phyloP scores from a whole-genome alignment of 495 filamentous ascomycete genomes.

The Podospora sp. region DNA sequence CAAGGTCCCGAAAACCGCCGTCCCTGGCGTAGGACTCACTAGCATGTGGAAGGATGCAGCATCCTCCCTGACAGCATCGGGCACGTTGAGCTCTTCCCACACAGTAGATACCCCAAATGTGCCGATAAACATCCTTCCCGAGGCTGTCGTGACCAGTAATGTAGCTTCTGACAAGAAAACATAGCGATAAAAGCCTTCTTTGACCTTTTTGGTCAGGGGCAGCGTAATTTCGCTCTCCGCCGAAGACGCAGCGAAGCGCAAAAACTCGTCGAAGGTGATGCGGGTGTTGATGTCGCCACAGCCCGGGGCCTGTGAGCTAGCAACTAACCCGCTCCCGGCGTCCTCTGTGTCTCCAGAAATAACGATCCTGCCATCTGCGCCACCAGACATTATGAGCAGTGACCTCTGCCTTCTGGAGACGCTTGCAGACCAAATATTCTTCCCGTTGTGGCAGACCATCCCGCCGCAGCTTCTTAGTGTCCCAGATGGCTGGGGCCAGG shows the following conservation, averaged over 20 bases:
- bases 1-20: constrained; percentile 56
- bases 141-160: constrained; percentile 61
- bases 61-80: constrained; percentile 33
- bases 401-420: constrained; percentile 37
- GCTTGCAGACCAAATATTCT: constrained; percentile 85
- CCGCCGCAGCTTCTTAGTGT: constrained; percentile 55
- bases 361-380: constrained; percentile 72
- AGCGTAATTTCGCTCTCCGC: neutral
- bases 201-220: constrained; percentile 21
- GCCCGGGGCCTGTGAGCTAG: neutral
- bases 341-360: constrained; percentile 38
- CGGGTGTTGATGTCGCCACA: constrained; percentile 24
- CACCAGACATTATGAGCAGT: constrained; percentile 71
- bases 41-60: constrained; percentile 52
- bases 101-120: constrained; percentile 31
- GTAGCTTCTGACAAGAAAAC: constrained; percentile 60
- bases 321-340: neutral
- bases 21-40: constrained; percentile 33
- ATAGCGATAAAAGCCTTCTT: constrained; percentile 64
- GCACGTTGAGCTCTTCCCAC: constrained; percentile 46
- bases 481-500: constrained; percentile 15
- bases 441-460: constrained; percentile 71
- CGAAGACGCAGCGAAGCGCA: neutral
- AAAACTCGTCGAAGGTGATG: constrained; percentile 28
- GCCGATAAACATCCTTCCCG: constrained; percentile 62